phyloP scores from a whole-genome alignment of 495 filamentous ascomycete genomes.

The Astrothelium subdiscretum region DNA sequence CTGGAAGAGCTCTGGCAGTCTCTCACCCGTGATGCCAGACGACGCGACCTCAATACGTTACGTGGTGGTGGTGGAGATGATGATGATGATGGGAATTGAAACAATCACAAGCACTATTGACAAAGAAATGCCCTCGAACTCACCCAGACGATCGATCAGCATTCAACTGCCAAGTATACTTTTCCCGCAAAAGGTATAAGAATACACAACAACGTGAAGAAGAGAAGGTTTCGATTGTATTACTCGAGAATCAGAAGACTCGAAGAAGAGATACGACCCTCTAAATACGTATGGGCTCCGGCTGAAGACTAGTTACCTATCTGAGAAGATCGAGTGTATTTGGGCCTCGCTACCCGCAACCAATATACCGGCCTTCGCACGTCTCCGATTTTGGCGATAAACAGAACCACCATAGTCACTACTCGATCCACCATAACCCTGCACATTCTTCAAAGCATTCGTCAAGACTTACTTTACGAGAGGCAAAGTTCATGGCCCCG shows the following conservation, averaged over 20 bases:
- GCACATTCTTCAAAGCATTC: neutral
- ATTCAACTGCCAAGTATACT: neutral
- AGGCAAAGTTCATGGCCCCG: neutral
- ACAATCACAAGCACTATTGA: no score
- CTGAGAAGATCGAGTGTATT: neutral
- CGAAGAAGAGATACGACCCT: neutral
- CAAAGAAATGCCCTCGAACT: no score
- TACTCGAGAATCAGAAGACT: neutral
- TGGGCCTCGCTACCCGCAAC: neutral
- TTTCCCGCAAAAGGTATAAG: neutral
- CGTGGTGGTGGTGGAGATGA: no score
- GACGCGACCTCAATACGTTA: no score
- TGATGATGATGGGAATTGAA: no score
- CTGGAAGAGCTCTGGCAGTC: no score
- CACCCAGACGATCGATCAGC: no score
- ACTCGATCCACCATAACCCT: neutral
- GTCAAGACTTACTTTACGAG: slow-evolving; percentile 1
- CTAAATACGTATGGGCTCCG: neutral
- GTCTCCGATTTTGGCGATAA: neutral
- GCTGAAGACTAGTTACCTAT: neutral
- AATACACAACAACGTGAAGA: neutral
- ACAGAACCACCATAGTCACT: neutral
- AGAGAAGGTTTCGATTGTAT: neutral
- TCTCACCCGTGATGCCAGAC: no score
- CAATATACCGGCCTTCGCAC: neutral